Evolutionary conservation across 768 basidiomycete genomes (phyloP).

Genomic region (Nevesoporus exiguus): DNA sequence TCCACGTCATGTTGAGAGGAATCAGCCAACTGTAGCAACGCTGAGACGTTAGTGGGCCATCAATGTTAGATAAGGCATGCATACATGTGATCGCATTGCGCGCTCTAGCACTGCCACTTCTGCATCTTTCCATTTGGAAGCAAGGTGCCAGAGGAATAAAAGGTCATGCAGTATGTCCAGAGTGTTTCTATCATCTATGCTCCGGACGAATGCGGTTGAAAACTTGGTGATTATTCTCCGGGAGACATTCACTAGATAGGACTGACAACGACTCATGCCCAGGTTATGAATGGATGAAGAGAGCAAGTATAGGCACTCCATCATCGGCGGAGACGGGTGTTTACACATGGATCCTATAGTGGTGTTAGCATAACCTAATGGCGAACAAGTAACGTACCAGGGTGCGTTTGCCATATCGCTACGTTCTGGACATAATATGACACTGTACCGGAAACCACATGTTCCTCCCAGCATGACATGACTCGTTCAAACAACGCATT

Average conservation of each 20-base stretch:
- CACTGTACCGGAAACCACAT: slow-evolving; percentile 33
- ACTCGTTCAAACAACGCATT: slow-evolving; percentile 42
- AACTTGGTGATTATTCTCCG: slow-evolving; percentile 39
- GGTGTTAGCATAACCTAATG: slow-evolving; percentile 10
- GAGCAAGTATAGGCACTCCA: slow-evolving; percentile 53
- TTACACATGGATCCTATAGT: slow-evolving; percentile 19
- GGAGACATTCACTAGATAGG: slow-evolving; percentile 35
- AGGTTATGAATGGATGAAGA: slow-evolving; percentile 54
- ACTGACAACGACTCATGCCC: slow-evolving; percentile 41
- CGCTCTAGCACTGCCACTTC: slow-evolving; percentile 23
- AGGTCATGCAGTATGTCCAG: slow-evolving; percentile 41
- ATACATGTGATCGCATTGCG: slow-evolving; percentile 31
- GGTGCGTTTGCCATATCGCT: neutral
- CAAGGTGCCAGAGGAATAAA: slow-evolving; percentile 44
- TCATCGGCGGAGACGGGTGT: slow-evolving; percentile 52
- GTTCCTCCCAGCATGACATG: slow-evolving; percentile 52
- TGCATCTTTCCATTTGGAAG: slow-evolving; percentile 29
- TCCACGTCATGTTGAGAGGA: slow-evolving; percentile 22
- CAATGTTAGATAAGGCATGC: slow-evolving; percentile 6
- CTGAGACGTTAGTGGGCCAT: slow-evolving; percentile 1
- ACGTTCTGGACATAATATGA: slow-evolving; percentile 18
- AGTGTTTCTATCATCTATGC: slow-evolving; percentile 31
- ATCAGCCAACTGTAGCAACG: slow-evolving; percentile 15
- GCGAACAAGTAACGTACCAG: slow-evolving; percentile 12
- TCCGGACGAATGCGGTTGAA: slow-evolving; percentile 31